Conservation (phyloP, 192 early-diverging fungal genomes). For the Lunasporangiospora selenospora region DNA sequence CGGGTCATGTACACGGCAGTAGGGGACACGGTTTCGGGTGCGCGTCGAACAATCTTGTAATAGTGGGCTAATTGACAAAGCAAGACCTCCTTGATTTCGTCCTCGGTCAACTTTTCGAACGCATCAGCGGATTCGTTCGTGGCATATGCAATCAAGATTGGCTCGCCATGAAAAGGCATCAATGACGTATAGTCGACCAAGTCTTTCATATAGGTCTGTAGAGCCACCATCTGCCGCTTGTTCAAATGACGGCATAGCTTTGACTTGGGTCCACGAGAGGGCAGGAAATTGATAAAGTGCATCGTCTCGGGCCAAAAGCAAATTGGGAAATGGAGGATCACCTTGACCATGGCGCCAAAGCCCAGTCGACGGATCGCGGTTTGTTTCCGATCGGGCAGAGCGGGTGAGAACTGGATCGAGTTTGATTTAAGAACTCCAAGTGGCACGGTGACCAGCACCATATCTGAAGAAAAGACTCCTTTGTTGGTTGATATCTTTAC, state of each 20-base stretch:
- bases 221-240: conserved; percentile 30
- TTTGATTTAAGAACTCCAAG: conserved; percentile 54
- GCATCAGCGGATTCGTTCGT: conserved; percentile 36
- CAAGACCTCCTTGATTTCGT: conserved; percentile 38
- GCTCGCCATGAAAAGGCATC: conserved; percentile 40
- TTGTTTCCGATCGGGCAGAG: conserved; percentile 42
- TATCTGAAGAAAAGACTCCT: conserved; percentile 30
- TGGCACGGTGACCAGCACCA: conserved; percentile 52
- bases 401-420: conserved; percentile 43
- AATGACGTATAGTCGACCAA: conserved; percentile 41
- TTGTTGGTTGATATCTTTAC: conserved; percentile 44
- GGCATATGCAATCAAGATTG: conserved; percentile 40
- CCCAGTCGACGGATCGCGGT: conserved; percentile 47
- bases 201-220: conserved; percentile 39
- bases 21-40: conserved; percentile 5
- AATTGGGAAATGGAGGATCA: conserved; percentile 31
- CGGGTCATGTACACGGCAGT: conserved; percentile 45
- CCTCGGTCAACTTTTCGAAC: conserved; percentile 35
- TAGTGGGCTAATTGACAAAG: conserved; percentile 40
- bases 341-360: conserved; percentile 55
- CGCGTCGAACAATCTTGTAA: conserved; percentile 16
- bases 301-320: conserved; percentile 45
- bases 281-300: conserved; percentile 48
- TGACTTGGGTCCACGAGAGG: conserved; percentile 15
- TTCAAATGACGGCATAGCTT: conserved; percentile 39